These are phyloP conservation scores for Scutellaria minor DNA, from an alignment of 257 asterid species.

Conservation along the genomic window DNA sequence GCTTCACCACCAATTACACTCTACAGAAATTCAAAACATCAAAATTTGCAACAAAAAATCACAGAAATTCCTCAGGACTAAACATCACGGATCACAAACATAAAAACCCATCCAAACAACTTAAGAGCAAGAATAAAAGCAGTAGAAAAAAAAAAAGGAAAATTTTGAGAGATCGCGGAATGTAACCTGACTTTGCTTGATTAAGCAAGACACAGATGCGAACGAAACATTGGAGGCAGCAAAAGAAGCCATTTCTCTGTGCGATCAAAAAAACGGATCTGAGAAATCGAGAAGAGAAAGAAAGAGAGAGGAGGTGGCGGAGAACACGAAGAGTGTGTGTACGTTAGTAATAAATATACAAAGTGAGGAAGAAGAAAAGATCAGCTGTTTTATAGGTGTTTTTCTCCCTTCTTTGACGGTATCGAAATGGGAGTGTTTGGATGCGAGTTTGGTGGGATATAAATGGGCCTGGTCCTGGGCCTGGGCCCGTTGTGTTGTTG, in stretches of 20 bases:
- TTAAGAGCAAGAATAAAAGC: background rate
- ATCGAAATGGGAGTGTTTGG: constrained; percentile 45
- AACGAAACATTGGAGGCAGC: constrained; percentile 57
- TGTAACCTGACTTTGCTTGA: constrained; percentile 65
- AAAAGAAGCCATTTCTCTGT: constrained; percentile 60
- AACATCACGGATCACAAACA: background rate
- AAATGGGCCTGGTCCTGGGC: constrained; percentile 25
- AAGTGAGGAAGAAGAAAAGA: background rate
- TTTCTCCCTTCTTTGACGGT: constrained; percentile 30
- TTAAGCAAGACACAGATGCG: constrained; percentile 55
- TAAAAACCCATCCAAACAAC: background rate
- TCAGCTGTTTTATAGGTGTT: constrained; percentile 24
- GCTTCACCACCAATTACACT: too few species aligned
- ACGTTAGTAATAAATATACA: constrained; percentile 8
- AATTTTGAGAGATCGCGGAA: constrained; percentile 22
- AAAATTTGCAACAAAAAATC: background rate
- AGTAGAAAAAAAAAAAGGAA: background rate
- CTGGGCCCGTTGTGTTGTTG: constrained; percentile 19
- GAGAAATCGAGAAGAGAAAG: constrained; percentile 27
- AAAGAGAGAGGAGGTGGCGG: constrained; percentile 53
- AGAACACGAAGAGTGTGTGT: constrained; percentile 58
- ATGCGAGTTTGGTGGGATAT: constrained; percentile 7
- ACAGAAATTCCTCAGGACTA: background rate
- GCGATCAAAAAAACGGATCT: constrained; percentile 45
- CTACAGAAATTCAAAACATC: background rate